A percentile compares a stretch with the other conserved stretches of the same genome.
Evolutionary conservation across 106 monocot genomes (phyloP).

Genomic region (Platanthera zijinensis): DNA sequence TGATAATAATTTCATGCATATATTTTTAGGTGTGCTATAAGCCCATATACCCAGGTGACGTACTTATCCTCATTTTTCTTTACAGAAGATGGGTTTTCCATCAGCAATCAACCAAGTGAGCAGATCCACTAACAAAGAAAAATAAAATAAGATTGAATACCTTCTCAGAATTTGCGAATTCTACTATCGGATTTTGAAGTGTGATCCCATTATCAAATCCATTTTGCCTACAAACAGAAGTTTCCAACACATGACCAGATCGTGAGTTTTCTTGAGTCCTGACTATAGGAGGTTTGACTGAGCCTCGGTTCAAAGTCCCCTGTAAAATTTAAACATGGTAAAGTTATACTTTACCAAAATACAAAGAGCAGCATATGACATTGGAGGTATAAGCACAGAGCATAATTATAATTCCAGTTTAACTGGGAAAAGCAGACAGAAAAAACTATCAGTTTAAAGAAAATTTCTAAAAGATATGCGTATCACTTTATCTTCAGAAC

Average conservation of each 20-base stretch:
- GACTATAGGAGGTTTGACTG: conserved; percentile 16
- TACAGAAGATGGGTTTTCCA: not conserved
- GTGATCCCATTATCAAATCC: conserved; percentile 28
- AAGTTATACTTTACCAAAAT: not conserved
- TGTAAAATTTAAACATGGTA: conserved; percentile 11
- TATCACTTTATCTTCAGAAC: not conserved
- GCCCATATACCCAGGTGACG: not conserved
- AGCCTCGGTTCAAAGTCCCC: conserved; percentile 25
- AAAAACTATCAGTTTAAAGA: not conserved
- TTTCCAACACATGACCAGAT: conserved; percentile 27
- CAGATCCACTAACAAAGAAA: not conserved
- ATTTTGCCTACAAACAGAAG: conserved; percentile 23
- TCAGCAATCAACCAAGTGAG: not conserved
- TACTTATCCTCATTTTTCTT: not conserved
- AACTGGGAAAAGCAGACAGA: not conserved
- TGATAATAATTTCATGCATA: not conserved
- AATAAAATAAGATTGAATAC: conserved; percentile 15
- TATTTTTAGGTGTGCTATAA: not conserved
- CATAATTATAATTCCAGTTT: not conserved
- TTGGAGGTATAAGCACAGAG: not conserved
- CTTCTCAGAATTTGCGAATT: conserved; percentile 22
- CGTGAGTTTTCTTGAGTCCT: conserved; percentile 21
- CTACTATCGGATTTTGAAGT: conserved; percentile 13
- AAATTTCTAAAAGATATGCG: not conserved
- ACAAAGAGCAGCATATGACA: not conserved